Percentiles rank a stretch among this genome's conserved stretches.
These are phyloP conservation scores for Scutellaria baicalensis DNA, from an alignment of 257 asterid genomes.

Conservation along the genomic window DNA sequence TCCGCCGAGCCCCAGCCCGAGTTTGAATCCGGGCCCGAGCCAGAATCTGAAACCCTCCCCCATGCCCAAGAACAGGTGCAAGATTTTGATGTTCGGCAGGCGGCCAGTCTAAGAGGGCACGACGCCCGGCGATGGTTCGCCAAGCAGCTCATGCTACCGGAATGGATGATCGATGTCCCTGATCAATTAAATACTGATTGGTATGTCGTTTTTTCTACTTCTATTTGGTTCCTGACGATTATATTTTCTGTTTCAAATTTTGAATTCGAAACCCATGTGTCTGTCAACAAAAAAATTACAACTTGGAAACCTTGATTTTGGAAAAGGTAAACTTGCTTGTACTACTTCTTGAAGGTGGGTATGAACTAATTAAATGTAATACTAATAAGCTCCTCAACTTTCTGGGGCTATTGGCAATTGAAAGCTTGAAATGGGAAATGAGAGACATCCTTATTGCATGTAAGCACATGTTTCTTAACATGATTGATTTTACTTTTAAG, in stretches of 20 bases:
- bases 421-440: background rate
- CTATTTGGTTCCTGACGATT: background rate
- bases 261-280: background rate
- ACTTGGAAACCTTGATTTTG: background rate
- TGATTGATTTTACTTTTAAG: background rate
- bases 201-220: constrained; percentile 22
- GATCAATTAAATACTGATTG: constrained; percentile 58
- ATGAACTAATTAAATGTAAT: background rate
- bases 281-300: background rate
- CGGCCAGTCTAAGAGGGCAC: constrained; percentile 57
- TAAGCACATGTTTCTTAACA: background rate
- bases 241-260: background rate
- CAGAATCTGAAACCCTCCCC: constrained; percentile 5
- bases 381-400: background rate
- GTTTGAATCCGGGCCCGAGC: constrained; percentile 10
- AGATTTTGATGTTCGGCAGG: constrained; percentile 53
- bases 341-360: background rate
- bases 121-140: constrained; percentile 92
- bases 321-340: constrained; percentile 2
- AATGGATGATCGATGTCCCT: constrained; percentile 95
- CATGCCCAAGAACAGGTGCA: constrained; percentile 23
- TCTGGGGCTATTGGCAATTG: background rate
- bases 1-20: constrained; percentile 23
- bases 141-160: constrained; percentile 96
- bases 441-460: background rate